Evolutionary conservation across 2,329 filamentous ascomycete genomes (phyloP).

Genomic region (Penicillium sp.): DNA sequence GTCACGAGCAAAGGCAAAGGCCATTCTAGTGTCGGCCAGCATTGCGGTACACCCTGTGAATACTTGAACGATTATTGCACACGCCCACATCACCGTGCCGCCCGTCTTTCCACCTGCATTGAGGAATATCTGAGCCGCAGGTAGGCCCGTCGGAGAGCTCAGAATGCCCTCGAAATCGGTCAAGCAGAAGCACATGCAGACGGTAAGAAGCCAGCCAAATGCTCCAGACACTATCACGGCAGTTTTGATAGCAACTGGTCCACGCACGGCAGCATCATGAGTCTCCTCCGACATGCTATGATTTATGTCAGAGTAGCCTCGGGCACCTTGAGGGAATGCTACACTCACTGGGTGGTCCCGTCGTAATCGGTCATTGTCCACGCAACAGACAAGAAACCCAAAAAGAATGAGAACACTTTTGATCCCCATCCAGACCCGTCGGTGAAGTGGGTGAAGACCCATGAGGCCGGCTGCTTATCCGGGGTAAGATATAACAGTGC

Average conservation of each 20-base stretch:
- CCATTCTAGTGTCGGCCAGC: constrained; percentile 65
- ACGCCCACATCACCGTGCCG: constrained; percentile 63
- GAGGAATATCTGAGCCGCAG: constrained; percentile 61
- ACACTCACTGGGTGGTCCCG: constrained; percentile 61
- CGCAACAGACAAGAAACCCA: constrained; percentile 52
- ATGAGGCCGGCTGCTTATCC: constrained; percentile 59
- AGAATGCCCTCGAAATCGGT: constrained; percentile 60
- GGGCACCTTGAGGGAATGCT: too few relatives aligned
- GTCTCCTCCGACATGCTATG: constrained; percentile 66
- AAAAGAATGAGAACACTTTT: constrained; percentile 62
- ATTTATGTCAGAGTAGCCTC: constrained; percentile 7
- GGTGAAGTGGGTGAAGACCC: constrained; percentile 63
- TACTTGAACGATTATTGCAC: constrained; percentile 64
- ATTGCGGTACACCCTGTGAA: constrained; percentile 66
- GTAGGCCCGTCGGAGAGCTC: constrained; percentile 59
- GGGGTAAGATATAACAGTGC: constrained; percentile 60
- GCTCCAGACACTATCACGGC: constrained; percentile 62
- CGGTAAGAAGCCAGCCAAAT: constrained; percentile 63
- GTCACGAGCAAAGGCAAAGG: constrained; percentile 62
- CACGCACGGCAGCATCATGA: constrained; percentile 62
- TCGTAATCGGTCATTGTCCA: constrained; percentile 70
- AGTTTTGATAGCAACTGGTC: constrained; percentile 60
- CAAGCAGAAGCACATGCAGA: constrained; percentile 66
- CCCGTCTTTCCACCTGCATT: constrained; percentile 60
- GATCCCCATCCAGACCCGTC: constrained; percentile 66